A percentile compares a stretch with the other conserved stretches of the same genome.
Conservation (phyloP, 2,329 filamentous ascomycete species). For the Lasiodiplodia hormozganensis region DNA sequence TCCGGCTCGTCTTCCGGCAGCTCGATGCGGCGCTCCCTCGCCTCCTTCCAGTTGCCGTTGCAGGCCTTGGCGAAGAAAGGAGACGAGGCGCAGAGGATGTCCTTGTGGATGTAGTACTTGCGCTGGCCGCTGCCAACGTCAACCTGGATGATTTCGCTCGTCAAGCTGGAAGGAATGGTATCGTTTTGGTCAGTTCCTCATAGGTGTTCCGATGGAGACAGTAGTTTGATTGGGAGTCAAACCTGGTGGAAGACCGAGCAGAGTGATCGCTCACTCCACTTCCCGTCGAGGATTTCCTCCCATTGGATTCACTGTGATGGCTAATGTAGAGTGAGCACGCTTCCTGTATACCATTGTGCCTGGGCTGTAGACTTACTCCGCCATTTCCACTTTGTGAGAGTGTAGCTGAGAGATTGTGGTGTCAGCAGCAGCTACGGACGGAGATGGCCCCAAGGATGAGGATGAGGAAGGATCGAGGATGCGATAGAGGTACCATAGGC, state of each 20-base stretch:
- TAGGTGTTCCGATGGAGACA: background rate
- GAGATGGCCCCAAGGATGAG: too few species aligned
- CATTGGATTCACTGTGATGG: too few species aligned
- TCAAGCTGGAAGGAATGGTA: background rate
- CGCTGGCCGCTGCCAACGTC: background rate
- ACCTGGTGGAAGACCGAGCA: background rate
- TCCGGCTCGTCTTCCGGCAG: background rate
- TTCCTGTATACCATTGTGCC: too few species aligned
- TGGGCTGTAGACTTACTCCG: too few species aligned
- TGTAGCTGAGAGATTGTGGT: too few species aligned
- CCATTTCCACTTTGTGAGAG: too few species aligned
- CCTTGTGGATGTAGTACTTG: background rate
- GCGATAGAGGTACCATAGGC: too few species aligned
- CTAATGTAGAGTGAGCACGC: too few species aligned
- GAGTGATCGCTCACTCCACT: background rate
- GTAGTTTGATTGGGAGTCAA: background rate
- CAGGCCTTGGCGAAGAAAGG: background rate
- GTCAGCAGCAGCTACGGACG: too few species aligned
- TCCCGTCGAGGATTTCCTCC: background rate
- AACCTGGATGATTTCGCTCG: background rate
- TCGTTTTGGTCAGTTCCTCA: background rate
- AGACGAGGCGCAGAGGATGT: background rate
- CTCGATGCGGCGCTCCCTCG: background rate
- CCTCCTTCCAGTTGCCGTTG: background rate
- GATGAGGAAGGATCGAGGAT: too few species aligned